Conservation (phyloP, 2,329 filamentous ascomycete species). For the Beauveria varroae region DNA sequence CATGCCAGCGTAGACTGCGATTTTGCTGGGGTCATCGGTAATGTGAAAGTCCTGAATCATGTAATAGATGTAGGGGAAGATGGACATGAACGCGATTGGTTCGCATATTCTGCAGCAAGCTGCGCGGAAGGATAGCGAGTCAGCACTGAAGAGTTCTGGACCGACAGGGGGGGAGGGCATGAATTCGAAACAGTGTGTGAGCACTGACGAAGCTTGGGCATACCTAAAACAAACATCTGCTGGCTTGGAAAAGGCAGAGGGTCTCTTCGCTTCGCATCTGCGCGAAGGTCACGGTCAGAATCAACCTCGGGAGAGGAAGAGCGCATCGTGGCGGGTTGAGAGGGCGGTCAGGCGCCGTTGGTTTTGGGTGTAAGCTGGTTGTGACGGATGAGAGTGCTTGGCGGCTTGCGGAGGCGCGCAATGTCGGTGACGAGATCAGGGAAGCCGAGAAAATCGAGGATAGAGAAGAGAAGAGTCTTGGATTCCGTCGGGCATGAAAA, state of each 20-base stretch:
- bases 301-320: conserved; percentile 18
- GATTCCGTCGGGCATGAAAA: neutral
- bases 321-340: conserved; percentile 21
- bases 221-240: conserved; percentile 49
- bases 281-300: conserved; percentile 15
- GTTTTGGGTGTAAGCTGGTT: conserved; percentile 7
- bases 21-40: conserved; percentile 68
- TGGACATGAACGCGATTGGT: conserved; percentile 98
- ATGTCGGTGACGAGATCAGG: neutral
- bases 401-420: neutral
- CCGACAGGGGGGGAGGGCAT: neutral
- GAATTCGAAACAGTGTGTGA: neutral
- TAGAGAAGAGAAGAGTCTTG: neutral
- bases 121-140: conserved; percentile 27
- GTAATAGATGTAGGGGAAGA: conserved; percentile 96
- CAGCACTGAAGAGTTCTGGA: neutral
- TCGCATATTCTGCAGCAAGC: conserved; percentile 94
- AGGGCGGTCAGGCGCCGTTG: neutral
- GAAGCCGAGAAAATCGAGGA: neutral
- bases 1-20: conserved; percentile 90
- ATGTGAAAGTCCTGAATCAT: conserved; percentile 93
- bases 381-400: neutral
- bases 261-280: conserved; percentile 16
- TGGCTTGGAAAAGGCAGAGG: conserved; percentile 29
- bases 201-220: conserved; percentile 15